phyloP scores from a whole-genome alignment of 2,329 filamentous ascomycete species.

The Fusarium metavorans region DNA sequence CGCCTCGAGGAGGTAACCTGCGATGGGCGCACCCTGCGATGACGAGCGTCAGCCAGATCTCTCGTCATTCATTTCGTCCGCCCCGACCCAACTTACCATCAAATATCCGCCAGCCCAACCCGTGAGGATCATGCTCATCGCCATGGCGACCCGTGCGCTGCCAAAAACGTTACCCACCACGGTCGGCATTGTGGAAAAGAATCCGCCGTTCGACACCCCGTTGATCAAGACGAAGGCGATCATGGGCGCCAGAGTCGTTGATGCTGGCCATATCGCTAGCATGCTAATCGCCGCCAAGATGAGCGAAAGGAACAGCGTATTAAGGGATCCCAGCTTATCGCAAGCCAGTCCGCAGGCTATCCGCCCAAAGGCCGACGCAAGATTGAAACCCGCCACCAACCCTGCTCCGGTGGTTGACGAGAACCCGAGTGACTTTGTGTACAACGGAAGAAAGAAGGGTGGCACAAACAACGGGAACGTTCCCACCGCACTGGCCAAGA shows the following conservation, averaged over 20 bases:
- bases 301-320: slow-evolving; percentile 63
- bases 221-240: slow-evolving; percentile 69
- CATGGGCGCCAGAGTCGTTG: slow-evolving; percentile 64
- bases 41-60: slow-evolving; percentile 12
- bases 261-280: slow-evolving; percentile 70
- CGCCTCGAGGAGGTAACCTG: slow-evolving; percentile 67
- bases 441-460: slow-evolving; percentile 70
- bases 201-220: slow-evolving; percentile 69
- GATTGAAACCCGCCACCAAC: slow-evolving; percentile 70
- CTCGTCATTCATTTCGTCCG: not conserved
- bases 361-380: slow-evolving; percentile 68
- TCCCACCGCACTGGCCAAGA: slow-evolving; percentile 66
- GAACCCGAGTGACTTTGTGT: slow-evolving; percentile 64
- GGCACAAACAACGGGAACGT: slow-evolving; percentile 71
- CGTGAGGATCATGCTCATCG: slow-evolving; percentile 71
- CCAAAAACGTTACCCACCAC: slow-evolving; percentile 70
- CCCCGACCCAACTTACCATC: slow-evolving; percentile 54
- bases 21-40: slow-evolving; percentile 65
- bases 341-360: slow-evolving; percentile 64
- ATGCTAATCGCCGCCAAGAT: slow-evolving; percentile 67
- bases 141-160: slow-evolving; percentile 62
- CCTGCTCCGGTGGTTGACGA: slow-evolving; percentile 64
- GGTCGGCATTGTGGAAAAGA: slow-evolving; percentile 73
- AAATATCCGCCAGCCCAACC: slow-evolving; percentile 72
- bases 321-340: slow-evolving; percentile 66